phyloP scores from a whole-genome alignment of 2,329 filamentous ascomycete genomes.

The Neonectria hederae region DNA sequence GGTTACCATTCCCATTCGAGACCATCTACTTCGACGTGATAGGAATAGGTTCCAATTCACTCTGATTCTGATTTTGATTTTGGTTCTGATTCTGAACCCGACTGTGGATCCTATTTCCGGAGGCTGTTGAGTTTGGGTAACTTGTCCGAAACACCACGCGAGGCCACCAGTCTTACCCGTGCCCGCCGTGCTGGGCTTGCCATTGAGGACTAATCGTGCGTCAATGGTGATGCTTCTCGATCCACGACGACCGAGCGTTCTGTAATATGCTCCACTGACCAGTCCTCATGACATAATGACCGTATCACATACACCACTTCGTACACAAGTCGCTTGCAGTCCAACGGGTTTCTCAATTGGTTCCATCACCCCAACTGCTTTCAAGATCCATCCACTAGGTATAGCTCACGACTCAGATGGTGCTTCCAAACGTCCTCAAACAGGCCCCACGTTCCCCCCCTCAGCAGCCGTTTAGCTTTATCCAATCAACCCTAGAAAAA shows the following conservation, averaged over 20 bases:
- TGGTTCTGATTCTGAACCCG: not conserved
- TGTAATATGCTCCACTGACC: not conserved
- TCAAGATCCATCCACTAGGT: slow-evolving; percentile 4
- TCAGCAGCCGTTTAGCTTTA: not conserved
- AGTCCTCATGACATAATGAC: not conserved
- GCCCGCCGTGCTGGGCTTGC: not conserved
- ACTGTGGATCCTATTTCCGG: slow-evolving; percentile 8
- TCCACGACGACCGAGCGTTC: not conserved
- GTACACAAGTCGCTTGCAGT: not conserved
- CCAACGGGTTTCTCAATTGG: slow-evolving; percentile 1
- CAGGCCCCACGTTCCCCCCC: not conserved
- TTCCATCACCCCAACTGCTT: slow-evolving; percentile 1
- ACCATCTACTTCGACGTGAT: slow-evolving; percentile 1
- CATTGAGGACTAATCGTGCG: not conserved
- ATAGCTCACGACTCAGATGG: not conserved
- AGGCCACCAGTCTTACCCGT: slow-evolving; percentile 1
- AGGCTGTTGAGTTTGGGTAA: slow-evolving; percentile 11
- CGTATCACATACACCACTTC: not conserved
- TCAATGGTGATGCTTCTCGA: not conserved
- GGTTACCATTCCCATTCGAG: slow-evolving; percentile 15
- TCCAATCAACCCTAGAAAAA: not conserved
- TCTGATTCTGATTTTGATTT: not conserved
- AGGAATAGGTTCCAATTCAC: slow-evolving; percentile 2
- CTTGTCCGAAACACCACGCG: slow-evolving; percentile 15
- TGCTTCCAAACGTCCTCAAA: not conserved